These are phyloP conservation scores for Astrothelium subdiscretum DNA, from an alignment of 495 filamentous ascomycete genomes.

Conservation along the genomic window DNA sequence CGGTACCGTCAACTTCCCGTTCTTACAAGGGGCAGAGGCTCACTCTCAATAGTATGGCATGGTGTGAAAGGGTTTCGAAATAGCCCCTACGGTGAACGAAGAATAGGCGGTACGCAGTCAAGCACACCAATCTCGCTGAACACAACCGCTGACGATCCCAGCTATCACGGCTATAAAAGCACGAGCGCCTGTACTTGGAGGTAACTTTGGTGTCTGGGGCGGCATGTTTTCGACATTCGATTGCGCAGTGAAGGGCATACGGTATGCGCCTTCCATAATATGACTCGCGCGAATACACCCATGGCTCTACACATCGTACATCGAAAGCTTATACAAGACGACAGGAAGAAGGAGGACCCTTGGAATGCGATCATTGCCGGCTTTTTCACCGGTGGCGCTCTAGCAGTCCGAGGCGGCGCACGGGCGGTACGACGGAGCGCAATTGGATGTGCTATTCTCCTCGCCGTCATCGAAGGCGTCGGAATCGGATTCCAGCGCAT, in stretches of 20 bases:
- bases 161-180: constrained; percentile 93
- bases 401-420: constrained; percentile 81
- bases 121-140: background rate
- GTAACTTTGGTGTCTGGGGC: constrained; percentile 97
- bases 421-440: constrained; percentile 86
- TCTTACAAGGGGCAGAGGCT: background rate
- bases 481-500: constrained; percentile 95
- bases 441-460: constrained; percentile 85
- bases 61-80: constrained; percentile 94
- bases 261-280: constrained; percentile 20
- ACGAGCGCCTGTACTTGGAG: constrained; percentile 85
- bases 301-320: too few relatives aligned
- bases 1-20: constrained; percentile 2
- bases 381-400: constrained; percentile 88
- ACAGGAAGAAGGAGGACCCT: constrained; percentile 76
- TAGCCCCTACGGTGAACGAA: constrained; percentile 78
- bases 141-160: constrained; percentile 3
- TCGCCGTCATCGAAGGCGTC: constrained; percentile 94
- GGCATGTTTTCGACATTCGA: constrained; percentile 90
- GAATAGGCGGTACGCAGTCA: constrained; percentile 56
- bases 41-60: constrained; percentile 67
- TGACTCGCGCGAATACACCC: background rate
- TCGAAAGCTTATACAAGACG: background rate
- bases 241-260: constrained; percentile 90
- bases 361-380: constrained; percentile 94